Percentiles rank a stretch among this genome's conserved stretches.
phyloP scores from a whole-genome alignment of 257 asterid species.

The Solanum megistacrolobum region DNA sequence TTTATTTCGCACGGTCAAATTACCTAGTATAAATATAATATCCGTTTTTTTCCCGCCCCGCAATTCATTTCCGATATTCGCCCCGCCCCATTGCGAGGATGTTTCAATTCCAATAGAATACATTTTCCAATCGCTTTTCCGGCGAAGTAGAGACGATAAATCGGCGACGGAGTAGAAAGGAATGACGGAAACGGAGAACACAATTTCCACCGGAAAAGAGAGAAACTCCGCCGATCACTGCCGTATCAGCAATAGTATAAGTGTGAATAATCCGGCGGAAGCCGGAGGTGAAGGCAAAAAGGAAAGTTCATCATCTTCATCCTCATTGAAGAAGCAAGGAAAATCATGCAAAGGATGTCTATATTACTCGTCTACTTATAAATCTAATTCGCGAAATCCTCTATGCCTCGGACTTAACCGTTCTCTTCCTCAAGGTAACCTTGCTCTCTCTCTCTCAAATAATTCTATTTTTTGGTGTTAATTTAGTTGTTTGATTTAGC shows the following conservation, averaged over 20 bases:
- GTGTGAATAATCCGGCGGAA: background rate
- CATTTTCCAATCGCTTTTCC: background rate
- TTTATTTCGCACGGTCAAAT: too few species aligned
- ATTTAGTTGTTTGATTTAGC: background rate
- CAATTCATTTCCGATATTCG: background rate
- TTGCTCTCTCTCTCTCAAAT: background rate
- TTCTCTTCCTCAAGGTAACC: slow-evolving; percentile 55
- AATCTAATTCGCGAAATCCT: slow-evolving; percentile 59
- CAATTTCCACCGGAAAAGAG: background rate
- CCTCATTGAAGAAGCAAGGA: slow-evolving; percentile 16
- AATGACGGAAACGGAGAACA: background rate
- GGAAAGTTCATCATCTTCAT: background rate
- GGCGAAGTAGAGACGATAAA: background rate
- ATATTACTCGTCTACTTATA: slow-evolving; percentile 56
- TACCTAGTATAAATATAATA: background rate
- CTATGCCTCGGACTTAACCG: slow-evolving; percentile 72
- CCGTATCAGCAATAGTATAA: background rate
- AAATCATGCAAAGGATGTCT: slow-evolving; percentile 80
- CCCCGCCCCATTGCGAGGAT: background rate
- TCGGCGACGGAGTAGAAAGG: background rate
- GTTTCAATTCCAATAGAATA: background rate
- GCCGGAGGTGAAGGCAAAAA: background rate
- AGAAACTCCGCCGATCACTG: background rate
- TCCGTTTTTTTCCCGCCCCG: background rate
- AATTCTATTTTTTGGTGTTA: background rate